Percentiles rank a stretch among this genome's conserved stretches.
Conservation (phyloP, 2,329 filamentous ascomycete genomes). For the Penicillium italicum region DNA sequence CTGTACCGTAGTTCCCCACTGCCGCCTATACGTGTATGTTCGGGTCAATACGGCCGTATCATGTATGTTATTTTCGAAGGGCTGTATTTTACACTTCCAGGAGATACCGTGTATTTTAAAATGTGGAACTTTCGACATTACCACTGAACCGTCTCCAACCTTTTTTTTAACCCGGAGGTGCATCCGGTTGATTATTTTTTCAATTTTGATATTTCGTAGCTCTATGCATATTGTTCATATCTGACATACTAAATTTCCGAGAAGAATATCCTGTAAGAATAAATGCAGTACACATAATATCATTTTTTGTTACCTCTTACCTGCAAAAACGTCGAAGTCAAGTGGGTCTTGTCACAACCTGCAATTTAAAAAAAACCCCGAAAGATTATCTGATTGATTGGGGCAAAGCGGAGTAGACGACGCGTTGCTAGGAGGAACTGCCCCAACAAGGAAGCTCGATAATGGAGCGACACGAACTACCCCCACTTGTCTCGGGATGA, state of each 20-base stretch:
- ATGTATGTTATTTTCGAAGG: accelerated
- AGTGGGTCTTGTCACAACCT: background rate
- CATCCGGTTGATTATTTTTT: background rate
- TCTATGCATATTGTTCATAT: background rate
- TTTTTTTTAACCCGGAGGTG: too few relatives aligned
- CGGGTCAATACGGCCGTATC: background rate
- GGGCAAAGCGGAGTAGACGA: background rate
- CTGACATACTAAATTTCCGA: background rate
- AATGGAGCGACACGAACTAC: background rate
- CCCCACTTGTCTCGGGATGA: background rate
- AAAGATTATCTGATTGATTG: constrained; percentile 7
- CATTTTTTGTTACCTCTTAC: background rate
- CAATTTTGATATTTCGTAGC: background rate
- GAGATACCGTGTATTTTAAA: too few relatives aligned
- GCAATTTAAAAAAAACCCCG: background rate
- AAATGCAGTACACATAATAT: background rate
- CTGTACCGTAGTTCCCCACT: background rate
- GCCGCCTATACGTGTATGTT: background rate
- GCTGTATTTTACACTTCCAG: background rate
- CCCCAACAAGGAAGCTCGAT: background rate
- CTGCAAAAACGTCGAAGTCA: background rate
- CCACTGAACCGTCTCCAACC: background rate
- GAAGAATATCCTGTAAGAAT: background rate
- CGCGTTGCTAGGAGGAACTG: background rate
- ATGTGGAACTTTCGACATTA: too few relatives aligned